Evolutionary conservation across 768 basidiomycete species (phyloP).

Genomic region (Calocybe indica): DNA sequence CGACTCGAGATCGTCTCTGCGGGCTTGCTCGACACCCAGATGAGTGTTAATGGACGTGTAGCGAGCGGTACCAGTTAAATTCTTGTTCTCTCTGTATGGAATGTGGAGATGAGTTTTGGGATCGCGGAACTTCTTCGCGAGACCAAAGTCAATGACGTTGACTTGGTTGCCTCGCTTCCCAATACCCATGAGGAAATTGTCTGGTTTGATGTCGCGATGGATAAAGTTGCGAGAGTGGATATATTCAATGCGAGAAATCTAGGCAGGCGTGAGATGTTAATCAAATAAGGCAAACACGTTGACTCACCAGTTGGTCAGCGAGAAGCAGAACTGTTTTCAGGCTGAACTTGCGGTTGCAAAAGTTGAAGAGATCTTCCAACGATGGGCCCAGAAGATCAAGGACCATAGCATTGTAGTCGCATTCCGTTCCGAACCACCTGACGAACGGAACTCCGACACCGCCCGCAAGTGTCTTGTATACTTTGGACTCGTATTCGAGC

Average conservation of each 20-base stretch:
- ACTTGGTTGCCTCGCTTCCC: conserved; percentile 99
- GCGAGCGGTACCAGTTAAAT: conserved; percentile 95
- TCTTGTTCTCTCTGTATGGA: conserved; percentile 99
- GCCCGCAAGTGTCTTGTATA: conserved; percentile 96
- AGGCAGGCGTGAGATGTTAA: conserved; percentile 10
- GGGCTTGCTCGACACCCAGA: conserved; percentile 95
- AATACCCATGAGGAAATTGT: conserved; percentile 99
- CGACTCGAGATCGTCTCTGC: conserved; percentile 96
- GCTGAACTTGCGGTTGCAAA: conserved; percentile 95
- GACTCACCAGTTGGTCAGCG: conserved; percentile 88
- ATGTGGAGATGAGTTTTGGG: conserved; percentile 99
- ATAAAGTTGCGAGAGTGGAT: conserved; percentile 99
- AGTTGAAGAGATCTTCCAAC: conserved; percentile 89
- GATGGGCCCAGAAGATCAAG: conserved; percentile 92
- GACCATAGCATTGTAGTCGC: conserved; percentile 99
- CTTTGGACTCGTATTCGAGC: conserved; percentile 96
- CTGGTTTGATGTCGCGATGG: conserved; percentile 97
- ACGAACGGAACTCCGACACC: conserved; percentile 99
- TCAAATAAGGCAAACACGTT: conserved; percentile 11
- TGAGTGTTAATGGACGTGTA: conserved; percentile 99
- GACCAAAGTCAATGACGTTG: conserved; percentile 96
- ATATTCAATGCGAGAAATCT: conserved; percentile 99
- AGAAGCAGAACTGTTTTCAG: conserved; percentile 96
- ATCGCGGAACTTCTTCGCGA: conserved; percentile 99
- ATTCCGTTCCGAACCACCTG: conserved; percentile 91